These are phyloP conservation scores for Jackrogersella multiformis DNA, from an alignment of 495 filamentous ascomycete species.

Conservation along the genomic window DNA sequence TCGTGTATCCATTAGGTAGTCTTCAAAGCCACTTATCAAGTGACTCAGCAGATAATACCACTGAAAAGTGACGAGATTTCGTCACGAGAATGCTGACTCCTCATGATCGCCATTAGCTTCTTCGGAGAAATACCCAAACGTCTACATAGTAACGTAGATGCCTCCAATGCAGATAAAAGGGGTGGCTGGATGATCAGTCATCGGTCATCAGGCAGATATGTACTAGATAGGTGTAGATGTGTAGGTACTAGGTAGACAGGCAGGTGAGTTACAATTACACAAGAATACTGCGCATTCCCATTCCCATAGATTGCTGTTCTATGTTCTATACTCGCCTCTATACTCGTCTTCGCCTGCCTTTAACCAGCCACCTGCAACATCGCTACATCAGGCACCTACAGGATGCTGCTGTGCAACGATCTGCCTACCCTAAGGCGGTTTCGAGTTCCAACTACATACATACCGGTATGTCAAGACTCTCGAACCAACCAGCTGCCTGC, in stretches of 20 bases:
- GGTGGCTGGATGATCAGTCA: constrained; percentile 41
- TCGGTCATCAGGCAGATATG: constrained; percentile 28
- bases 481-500: constrained; percentile 21
- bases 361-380: constrained; percentile 21
- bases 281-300: constrained; percentile 7
- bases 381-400: constrained; percentile 30
- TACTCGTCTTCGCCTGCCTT: too few species aligned
- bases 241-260: background rate
- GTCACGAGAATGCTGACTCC: constrained; percentile 37
- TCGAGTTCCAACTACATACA: constrained; percentile 34
- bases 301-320: too few species aligned
- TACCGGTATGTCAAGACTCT: constrained; percentile 14
- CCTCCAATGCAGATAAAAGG: constrained; percentile 34
- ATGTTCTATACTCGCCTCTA: constrained; percentile 6
- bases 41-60: constrained; percentile 34
- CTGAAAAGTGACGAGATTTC: constrained; percentile 16
- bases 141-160: constrained; percentile 18
- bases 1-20: too few species aligned
- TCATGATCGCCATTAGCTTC: constrained; percentile 38
- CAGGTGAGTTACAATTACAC: constrained; percentile 25
- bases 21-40: constrained; percentile 24
- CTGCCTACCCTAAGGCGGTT: too few species aligned
- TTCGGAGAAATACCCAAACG: constrained; percentile 7
- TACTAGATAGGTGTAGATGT: too few species aligned
- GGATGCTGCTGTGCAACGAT: constrained; percentile 30